These are phyloP conservation scores for Fusarium dimerum DNA, from an alignment of 2,329 filamentous ascomycete genomes.

Conservation along the genomic window DNA sequence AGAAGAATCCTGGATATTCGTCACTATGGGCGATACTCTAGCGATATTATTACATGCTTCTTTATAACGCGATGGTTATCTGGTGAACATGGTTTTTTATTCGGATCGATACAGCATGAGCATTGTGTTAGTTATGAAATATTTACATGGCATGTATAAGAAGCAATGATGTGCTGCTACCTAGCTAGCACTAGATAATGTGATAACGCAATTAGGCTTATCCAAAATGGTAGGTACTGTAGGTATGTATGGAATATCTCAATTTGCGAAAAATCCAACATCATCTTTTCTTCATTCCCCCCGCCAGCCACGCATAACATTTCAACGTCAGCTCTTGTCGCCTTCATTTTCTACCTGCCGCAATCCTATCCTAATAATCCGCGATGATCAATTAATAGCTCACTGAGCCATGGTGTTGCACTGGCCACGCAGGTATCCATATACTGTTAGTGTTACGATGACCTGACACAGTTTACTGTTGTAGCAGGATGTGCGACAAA, in stretches of 20 bases:
- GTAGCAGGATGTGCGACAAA: background rate
- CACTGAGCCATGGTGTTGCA: background rate
- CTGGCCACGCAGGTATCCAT: background rate
- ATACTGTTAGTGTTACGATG: background rate
- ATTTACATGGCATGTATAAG: background rate
- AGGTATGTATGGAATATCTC: background rate
- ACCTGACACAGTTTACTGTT: background rate
- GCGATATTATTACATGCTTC: too few species aligned
- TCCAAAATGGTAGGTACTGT: too few species aligned
- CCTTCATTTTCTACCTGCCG: background rate
- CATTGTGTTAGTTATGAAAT: background rate
- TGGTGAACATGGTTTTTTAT: too few species aligned
- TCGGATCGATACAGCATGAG: background rate
- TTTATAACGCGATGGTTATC: too few species aligned
- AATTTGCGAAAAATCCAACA: background rate
- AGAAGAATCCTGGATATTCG: slow-evolving; percentile 4
- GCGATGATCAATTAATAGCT: background rate
- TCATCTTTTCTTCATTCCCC: background rate
- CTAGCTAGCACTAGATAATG: too few species aligned
- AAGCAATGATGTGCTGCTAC: background rate
- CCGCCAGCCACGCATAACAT: background rate
- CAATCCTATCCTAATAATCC: background rate
- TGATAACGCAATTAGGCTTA: too few species aligned
- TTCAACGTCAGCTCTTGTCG: background rate
- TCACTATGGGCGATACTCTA: slow-evolving; percentile 9